Percentiles rank a stretch among this genome's conserved stretches.
Conservation (phyloP, 495 filamentous ascomycete species). For the Trichoderma gamsii region DNA sequence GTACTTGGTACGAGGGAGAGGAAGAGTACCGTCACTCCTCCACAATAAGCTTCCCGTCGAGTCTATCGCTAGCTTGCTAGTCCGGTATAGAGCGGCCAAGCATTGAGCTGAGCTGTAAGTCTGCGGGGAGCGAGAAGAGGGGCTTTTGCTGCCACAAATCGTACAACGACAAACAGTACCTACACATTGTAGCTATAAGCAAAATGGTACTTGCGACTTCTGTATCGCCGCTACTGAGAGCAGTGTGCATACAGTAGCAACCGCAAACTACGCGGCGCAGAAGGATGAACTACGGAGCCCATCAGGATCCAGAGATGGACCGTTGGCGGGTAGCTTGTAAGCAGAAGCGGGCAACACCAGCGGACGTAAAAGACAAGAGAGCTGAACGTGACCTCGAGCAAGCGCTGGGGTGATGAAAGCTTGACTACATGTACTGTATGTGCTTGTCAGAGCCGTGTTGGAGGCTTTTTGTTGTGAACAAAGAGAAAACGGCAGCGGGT, state of each 20-base stretch:
- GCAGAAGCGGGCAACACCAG: conserved; percentile 11
- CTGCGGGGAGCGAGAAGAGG: not conserved
- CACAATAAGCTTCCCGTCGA: not conserved
- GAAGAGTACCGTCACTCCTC: not conserved
- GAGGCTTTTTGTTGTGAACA: not conserved
- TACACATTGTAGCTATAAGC: no score
- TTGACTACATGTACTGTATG: no score
- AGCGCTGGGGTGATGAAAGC: not conserved
- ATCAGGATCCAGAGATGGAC: not conserved
- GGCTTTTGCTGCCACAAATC: no score
- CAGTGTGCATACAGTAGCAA: not conserved
- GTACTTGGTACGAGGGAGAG: no score
- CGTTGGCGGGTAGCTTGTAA: conserved; percentile 1
- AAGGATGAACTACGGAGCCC: not conserved
- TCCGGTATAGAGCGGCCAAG: not conserved
- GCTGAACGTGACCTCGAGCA: conserved; percentile 1
- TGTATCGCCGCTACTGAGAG: not conserved
- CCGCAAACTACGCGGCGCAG: not conserved
- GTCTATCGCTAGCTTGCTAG: not conserved
- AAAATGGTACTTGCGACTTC: not conserved
- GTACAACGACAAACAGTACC: no score
- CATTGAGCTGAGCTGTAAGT: not conserved
- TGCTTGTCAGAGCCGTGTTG: not conserved
- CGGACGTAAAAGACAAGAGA: not conserved
- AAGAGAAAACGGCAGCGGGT: not conserved